A percentile compares a stretch with the other conserved stretches of the same genome.
phyloP scores from a whole-genome alignment of 2,329 filamentous ascomycete genomes.

The Mycosphaerella sp. region DNA sequence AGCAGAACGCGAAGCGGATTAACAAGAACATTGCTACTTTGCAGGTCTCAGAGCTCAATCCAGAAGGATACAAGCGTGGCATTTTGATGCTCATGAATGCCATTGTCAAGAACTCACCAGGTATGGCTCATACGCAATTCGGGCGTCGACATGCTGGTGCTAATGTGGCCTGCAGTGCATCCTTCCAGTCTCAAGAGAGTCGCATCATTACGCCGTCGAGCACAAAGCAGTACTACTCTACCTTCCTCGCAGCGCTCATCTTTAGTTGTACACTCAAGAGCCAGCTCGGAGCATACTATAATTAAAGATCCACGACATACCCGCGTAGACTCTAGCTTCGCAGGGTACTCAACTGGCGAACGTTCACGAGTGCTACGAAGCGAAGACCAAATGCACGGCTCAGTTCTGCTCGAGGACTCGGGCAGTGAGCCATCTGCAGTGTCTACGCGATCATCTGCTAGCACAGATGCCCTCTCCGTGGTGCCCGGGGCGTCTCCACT shows the following conservation, averaged over 20 bases:
- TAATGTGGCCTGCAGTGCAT: constrained; percentile 2
- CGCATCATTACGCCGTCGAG: constrained; percentile 37
- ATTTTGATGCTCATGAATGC: constrained; percentile 69
- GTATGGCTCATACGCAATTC: constrained; percentile 39
- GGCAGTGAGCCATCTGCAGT: constrained; percentile 53
- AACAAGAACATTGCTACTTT: constrained; percentile 63
- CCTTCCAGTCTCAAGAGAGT: constrained; percentile 3
- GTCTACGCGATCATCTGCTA: constrained; percentile 61
- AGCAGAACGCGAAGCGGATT: constrained; percentile 55
- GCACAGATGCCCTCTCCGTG: constrained; percentile 49
- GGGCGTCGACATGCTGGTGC: background rate
- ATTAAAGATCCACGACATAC: constrained; percentile 27
- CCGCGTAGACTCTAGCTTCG: constrained; percentile 32
- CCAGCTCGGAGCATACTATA: constrained; percentile 43
- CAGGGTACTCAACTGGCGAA: constrained; percentile 25
- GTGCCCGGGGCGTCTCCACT: constrained; percentile 16
- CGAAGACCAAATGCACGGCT: constrained; percentile 45
- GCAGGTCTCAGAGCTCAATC: constrained; percentile 63
- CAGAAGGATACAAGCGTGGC: constrained; percentile 68
- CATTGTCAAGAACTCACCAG: constrained; percentile 56
- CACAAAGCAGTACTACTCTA: constrained; percentile 42
- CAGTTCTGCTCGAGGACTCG: constrained; percentile 64
- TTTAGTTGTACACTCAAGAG: constrained; percentile 41
- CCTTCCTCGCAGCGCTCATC: constrained; percentile 37
- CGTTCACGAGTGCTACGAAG: constrained; percentile 34